Evolutionary conservation across 2,329 filamentous ascomycete species (phyloP).

Genomic region (Neopestalotiopsis sp.): DNA sequence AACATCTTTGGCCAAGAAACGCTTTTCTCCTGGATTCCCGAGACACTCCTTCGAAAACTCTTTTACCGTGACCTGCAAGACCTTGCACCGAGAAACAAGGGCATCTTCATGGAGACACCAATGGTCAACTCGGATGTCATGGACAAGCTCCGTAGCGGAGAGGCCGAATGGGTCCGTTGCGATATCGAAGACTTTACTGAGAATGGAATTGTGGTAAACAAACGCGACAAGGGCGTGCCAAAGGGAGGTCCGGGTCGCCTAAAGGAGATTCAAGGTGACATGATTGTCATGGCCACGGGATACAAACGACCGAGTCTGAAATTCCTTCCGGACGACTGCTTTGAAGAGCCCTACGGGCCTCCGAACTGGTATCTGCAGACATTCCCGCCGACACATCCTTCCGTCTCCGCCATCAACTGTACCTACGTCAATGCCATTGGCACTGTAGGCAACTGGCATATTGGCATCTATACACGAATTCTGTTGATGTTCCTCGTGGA

Average conservation of each 20-base stretch:
- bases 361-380: conserved; percentile 91
- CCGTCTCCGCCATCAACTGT: conserved; percentile 78
- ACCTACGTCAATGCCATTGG: conserved; percentile 83
- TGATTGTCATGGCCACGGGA: conserved; percentile 84
- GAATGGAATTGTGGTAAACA: conserved; percentile 72
- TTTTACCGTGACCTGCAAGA: conserved; percentile 84
- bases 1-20: conserved; percentile 85
- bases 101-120: conserved; percentile 82
- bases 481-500: conserved; percentile 86
- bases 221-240: conserved; percentile 73
- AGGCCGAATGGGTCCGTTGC: conserved; percentile 80
- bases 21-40: conserved; percentile 76
- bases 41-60: conserved; percentile 73
- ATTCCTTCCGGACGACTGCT: conserved; percentile 77
- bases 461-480: conserved; percentile 86
- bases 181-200: conserved; percentile 73
- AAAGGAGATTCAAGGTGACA: conserved; percentile 71
- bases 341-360: conserved; percentile 74
- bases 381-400: conserved; percentile 76
- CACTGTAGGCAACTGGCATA: conserved; percentile 85
- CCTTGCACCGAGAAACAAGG: conserved; percentile 71
- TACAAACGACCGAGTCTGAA: conserved; percentile 74
- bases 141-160: conserved; percentile 72
- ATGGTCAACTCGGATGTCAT: conserved; percentile 89
- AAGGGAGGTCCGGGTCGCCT: conserved; percentile 75